phyloP scores from a whole-genome alignment of 257 asterid genomes.

The Salvia miltiorrhiza region DNA sequence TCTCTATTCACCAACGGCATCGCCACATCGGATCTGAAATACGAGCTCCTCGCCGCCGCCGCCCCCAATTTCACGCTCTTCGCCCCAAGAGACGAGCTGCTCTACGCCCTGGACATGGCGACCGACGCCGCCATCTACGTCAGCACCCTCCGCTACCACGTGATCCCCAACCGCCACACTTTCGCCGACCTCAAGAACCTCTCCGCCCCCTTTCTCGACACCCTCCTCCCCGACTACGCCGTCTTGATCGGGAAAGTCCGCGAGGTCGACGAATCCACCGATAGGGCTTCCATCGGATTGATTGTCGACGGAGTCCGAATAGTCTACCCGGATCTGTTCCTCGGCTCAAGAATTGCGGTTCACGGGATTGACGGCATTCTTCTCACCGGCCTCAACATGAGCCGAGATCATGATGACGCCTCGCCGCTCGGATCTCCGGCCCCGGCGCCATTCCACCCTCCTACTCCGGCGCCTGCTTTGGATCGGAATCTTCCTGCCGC shows the following conservation, averaged over 20 bases:
- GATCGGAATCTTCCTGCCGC: background rate
- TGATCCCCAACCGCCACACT: slow-evolving; percentile 47
- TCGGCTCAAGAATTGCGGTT: slow-evolving; percentile 49
- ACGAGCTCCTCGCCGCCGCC: slow-evolving; percentile 40
- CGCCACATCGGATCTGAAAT: slow-evolving; percentile 58
- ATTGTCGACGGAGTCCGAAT: slow-evolving; percentile 50
- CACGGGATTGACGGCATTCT: slow-evolving; percentile 66
- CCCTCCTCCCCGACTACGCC: slow-evolving; percentile 56
- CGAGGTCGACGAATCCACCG: background rate
- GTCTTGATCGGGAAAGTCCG: slow-evolving; percentile 13
- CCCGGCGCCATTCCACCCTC: background rate
- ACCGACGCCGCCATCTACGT: slow-evolving; percentile 49
- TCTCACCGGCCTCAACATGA: slow-evolving; percentile 37
- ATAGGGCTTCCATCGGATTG: slow-evolving; percentile 16
- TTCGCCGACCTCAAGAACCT: slow-evolving; percentile 41
- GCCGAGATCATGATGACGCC: slow-evolving; percentile 24
- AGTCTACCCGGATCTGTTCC: slow-evolving; percentile 46
- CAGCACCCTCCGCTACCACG: slow-evolving; percentile 56
- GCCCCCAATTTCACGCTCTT: slow-evolving; percentile 44
- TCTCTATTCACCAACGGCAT: slow-evolving; percentile 58
- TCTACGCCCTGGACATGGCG: slow-evolving; percentile 58
- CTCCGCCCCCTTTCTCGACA: slow-evolving; percentile 50
- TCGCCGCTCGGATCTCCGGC: slow-evolving; percentile 23
- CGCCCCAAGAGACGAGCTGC: slow-evolving; percentile 44
- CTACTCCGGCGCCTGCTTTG: background rate